A percentile compares a stretch with the other conserved stretches of the same genome.
phyloP scores from a whole-genome alignment of 495 filamentous ascomycete species.

The Entonaema liquescens region DNA sequence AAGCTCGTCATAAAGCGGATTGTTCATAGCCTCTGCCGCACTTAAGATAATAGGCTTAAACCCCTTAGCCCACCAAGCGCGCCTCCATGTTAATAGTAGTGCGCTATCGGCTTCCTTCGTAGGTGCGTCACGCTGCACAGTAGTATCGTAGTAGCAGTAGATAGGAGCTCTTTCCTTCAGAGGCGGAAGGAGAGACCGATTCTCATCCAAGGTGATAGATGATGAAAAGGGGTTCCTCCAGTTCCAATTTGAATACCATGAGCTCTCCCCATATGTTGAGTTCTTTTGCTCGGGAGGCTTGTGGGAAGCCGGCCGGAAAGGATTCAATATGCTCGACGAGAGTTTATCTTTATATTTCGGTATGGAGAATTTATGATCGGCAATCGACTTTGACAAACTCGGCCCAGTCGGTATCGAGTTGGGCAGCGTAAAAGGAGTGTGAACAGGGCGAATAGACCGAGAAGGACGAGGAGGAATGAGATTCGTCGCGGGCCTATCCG shows the following conservation, averaged over 20 bases:
- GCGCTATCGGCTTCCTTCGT: constrained; percentile 75
- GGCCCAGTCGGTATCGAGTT: constrained; percentile 51
- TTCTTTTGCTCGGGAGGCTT: constrained; percentile 76
- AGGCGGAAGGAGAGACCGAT: constrained; percentile 85
- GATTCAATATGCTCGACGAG: constrained; percentile 56
- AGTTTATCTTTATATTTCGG: constrained; percentile 57
- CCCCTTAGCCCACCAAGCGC: constrained; percentile 93
- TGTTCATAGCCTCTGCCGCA: constrained; percentile 83
- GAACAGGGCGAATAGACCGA: constrained; percentile 56
- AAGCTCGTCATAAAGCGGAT: constrained; percentile 76
- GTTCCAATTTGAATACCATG: constrained; percentile 88
- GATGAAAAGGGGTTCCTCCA: constrained; percentile 90
- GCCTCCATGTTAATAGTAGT: constrained; percentile 85
- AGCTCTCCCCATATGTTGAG: constrained; percentile 77
- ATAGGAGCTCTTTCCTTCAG: constrained; percentile 76
- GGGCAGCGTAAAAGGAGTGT: constrained; percentile 60
- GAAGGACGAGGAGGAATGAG: constrained; percentile 54
- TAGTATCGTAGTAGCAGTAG: constrained; percentile 90
- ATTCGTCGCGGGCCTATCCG: constrained; percentile 55
- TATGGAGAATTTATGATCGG: constrained; percentile 54
- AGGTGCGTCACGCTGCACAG: constrained; percentile 65
- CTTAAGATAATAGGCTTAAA: constrained; percentile 87
- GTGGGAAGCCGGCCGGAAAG: constrained; percentile 77
- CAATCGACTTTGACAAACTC: constrained; percentile 47
- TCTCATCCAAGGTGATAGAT: constrained; percentile 83